Base-by-base conservation (phyloP, 306 rosid species). In the Quercus berberidifolia region DNA sequence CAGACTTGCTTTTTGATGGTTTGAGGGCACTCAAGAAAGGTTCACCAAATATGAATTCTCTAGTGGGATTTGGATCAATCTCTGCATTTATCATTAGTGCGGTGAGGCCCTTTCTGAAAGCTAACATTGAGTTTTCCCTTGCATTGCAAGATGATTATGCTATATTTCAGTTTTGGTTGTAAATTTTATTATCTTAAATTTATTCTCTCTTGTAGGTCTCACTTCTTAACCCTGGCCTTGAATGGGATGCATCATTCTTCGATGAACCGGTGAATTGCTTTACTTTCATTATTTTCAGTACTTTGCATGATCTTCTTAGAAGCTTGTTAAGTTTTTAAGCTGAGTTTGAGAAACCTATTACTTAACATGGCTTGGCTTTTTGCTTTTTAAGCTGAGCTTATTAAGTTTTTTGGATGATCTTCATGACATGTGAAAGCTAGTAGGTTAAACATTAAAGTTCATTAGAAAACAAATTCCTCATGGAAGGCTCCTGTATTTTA, bases 231-330 rank as follows among this genome's bases (percentile, higher is more conserved):
- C 96, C 96, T 2, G 85, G 80, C 73, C 88, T 92, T 74, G 87
- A 89, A 70, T 95, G 99, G 99, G 90, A 90, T 82, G 96, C 98
- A 31, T 74, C 99, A 17, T 95, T 95, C 87, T 95, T 95, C 83
- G 99, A 95, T 84, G 99, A 95, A 75, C 99, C 98, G 96, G 99
- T 95, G 92, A 90, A 79, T 92, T 91, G 69, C 84, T 86, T 85
- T 77, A 74, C 85, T 83, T 90, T 89, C 90, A 46, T 74, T 74
- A 41, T 71, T 33, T 79, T 49, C 73, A 54, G 31, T 69, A 6
- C 81, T 81, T 86, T 55, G 38, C 64, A 54, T 28, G 11, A 25
- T 74, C 69, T 28, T 60, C 26, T 41, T 77, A 57, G 80, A 71
- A 33, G 67, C 64, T 82, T 35, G 63, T 20, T 76, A 55, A 31